Conservation (phyloP, 495 filamentous ascomycete species). For the Alectoria sarmentosa region DNA sequence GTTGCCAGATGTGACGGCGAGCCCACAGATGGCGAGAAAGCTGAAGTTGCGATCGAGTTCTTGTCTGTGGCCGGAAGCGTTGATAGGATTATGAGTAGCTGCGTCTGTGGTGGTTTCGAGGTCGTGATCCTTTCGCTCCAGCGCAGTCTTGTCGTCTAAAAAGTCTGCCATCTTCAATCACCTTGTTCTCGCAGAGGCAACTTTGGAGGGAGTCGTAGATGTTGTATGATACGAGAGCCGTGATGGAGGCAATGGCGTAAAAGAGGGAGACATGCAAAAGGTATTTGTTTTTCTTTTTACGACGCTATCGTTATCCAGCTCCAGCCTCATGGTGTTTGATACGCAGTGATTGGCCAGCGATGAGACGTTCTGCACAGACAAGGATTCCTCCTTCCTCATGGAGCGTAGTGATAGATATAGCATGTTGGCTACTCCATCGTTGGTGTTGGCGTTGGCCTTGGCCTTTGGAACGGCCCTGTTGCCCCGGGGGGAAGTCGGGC, state of each 20-base stretch:
- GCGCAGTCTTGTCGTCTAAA: neutral
- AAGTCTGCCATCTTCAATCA: neutral
- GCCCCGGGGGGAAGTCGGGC: neutral
- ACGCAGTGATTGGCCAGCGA: neutral
- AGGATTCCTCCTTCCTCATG: neutral
- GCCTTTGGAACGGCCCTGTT: neutral
- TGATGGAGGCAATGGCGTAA: neutral
- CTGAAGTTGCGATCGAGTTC: conserved; percentile 50
- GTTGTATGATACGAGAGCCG: neutral
- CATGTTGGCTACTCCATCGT: neutral
- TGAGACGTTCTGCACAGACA: neutral
- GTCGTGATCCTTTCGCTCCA: neutral
- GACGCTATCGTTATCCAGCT: neutral
- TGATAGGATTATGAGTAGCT: conserved; percentile 24
- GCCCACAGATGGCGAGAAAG: conserved; percentile 44
- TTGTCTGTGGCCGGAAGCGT: conserved; percentile 50
- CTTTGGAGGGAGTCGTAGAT: neutral
- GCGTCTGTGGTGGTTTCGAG: neutral
- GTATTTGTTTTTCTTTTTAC: neutral
- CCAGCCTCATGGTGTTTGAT: neutral
- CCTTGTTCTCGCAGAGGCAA: neutral
- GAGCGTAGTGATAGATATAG: neutral
- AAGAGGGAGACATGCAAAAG: neutral
- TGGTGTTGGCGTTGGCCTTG: too few species aligned
- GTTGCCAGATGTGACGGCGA: conserved; percentile 48